These are phyloP conservation scores for Aurantiochytrium sp. DNA, from an alignment of 108 stramenopile genomes.

Conservation along the genomic window DNA sequence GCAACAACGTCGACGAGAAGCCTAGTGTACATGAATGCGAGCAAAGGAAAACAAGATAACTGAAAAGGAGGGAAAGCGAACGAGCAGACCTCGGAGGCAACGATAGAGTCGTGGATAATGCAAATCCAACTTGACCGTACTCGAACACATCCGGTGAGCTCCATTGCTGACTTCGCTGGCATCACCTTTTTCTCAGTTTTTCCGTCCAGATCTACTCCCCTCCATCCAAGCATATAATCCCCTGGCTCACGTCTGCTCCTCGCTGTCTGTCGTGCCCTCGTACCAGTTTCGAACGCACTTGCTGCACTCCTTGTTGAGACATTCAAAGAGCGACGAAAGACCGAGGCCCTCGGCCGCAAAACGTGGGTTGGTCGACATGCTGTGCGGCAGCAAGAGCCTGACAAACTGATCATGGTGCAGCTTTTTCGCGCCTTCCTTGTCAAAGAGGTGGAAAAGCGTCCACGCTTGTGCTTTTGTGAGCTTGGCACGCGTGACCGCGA, in stretches of 20 bases:
- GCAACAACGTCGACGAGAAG: too few relatives aligned
- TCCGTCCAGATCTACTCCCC: too few relatives aligned
- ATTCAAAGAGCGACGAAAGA: neutral
- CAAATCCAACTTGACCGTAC: too few relatives aligned
- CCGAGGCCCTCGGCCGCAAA: neutral
- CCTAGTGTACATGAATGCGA: too few relatives aligned
- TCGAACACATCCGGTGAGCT: too few relatives aligned
- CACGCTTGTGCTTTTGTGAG: neutral
- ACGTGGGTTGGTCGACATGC: neutral
- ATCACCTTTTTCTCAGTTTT: too few relatives aligned
- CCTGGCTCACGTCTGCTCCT: neutral
- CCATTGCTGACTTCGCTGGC: too few relatives aligned
- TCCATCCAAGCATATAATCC: too few relatives aligned
- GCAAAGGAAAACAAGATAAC: too few relatives aligned
- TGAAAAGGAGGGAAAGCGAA: too few relatives aligned
- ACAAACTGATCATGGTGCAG: constrained; percentile 3
- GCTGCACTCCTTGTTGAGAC: neutral
- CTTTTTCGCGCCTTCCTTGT: neutral
- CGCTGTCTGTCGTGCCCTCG: neutral
- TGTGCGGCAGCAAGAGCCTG: neutral
- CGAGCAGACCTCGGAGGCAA: too few relatives aligned
- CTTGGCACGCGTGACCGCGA: neutral
- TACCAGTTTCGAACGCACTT: constrained; percentile 2
- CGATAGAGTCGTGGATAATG: too few relatives aligned
- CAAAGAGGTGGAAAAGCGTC: neutral